These are phyloP conservation scores for Pseudozyma pruni DNA, from an alignment of 1,284 basidiomycete genomes.

Conservation along the genomic window DNA sequence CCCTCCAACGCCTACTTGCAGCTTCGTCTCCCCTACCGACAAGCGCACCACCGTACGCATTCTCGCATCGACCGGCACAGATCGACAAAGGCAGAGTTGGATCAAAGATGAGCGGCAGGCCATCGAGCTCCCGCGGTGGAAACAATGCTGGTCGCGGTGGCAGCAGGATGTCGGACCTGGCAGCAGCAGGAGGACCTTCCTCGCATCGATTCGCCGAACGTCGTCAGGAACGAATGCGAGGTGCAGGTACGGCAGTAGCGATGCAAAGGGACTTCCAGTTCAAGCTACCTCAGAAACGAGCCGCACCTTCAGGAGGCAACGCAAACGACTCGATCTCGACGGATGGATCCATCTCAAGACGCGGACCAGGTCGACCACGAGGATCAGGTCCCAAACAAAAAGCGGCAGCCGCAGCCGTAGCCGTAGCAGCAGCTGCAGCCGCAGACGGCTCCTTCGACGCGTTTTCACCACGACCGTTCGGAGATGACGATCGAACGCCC, in stretches of 20 bases:
- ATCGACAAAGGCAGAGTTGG: neutral
- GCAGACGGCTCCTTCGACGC: slow-evolving; percentile 13
- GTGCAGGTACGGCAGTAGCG: slow-evolving; percentile 44
- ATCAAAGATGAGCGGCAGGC: slow-evolving; percentile 20
- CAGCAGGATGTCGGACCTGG: slow-evolving; percentile 6
- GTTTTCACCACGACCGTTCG: slow-evolving; percentile 3
- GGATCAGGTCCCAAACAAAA: slow-evolving; percentile 23
- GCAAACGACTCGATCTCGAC: slow-evolving; percentile 16
- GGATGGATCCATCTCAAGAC: slow-evolving; percentile 10
- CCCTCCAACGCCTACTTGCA: too few species aligned
- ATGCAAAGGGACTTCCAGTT: slow-evolving; percentile 51
- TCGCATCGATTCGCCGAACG: slow-evolving; percentile 42
- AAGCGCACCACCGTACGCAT: too few species aligned
- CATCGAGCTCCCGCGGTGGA: slow-evolving; percentile 13
- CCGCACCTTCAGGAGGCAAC: slow-evolving; percentile 6
- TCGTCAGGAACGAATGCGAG: slow-evolving; percentile 50
- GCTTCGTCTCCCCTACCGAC: too few species aligned
- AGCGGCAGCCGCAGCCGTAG: slow-evolving; percentile 16
- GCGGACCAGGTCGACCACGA: slow-evolving; percentile 20
- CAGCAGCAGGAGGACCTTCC: slow-evolving; percentile 17
- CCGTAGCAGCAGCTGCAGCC: slow-evolving; percentile 10
- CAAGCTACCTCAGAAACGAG: slow-evolving; percentile 28
- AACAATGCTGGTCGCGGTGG: neutral
- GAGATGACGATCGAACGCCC: slow-evolving; percentile 1
- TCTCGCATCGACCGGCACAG: neutral